Conservation (phyloP, 805 yeast species). For the Yamadazyma paraphyllophila region DNA sequence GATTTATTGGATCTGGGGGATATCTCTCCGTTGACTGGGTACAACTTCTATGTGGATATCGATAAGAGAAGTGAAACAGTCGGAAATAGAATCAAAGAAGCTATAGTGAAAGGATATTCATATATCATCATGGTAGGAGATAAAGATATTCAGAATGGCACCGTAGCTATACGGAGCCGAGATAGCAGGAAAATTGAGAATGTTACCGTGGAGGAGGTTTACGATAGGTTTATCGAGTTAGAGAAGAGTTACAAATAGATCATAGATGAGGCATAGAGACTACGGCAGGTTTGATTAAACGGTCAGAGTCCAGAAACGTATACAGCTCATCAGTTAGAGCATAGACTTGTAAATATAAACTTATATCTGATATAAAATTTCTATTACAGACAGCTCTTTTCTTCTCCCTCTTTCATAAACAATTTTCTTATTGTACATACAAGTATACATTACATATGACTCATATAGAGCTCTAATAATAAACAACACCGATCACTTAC, state of each 20-base stretch:
- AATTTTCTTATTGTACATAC: no score
- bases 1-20: conserved; percentile 30
- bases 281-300: no score
- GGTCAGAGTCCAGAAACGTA: no score
- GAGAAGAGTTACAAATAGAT: conserved; percentile 48
- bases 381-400: no score
- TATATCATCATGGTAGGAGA: conserved; percentile 87
- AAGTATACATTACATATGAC: conserved; percentile 6
- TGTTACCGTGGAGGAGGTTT: conserved; percentile 50
- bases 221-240: conserved; percentile 49
- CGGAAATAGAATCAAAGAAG: conserved; percentile 77
- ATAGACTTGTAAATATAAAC: conserved; percentile 15
- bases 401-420: no score
- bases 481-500: background rate
- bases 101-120: conserved; percentile 68
- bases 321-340: no score
- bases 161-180: conserved; percentile 63
- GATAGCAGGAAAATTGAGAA: conserved; percentile 45
- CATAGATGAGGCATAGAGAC: no score
- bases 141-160: conserved; percentile 61
- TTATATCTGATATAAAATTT: background rate
- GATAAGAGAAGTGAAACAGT: conserved; percentile 76
- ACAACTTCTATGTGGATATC: conserved; percentile 70
- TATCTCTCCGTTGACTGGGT: conserved; percentile 56
- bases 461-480: no score